Evolutionary conservation across 192 early-diverging fungal species (phyloP).

Genomic region (Phlyctochytrium planicorne): DNA sequence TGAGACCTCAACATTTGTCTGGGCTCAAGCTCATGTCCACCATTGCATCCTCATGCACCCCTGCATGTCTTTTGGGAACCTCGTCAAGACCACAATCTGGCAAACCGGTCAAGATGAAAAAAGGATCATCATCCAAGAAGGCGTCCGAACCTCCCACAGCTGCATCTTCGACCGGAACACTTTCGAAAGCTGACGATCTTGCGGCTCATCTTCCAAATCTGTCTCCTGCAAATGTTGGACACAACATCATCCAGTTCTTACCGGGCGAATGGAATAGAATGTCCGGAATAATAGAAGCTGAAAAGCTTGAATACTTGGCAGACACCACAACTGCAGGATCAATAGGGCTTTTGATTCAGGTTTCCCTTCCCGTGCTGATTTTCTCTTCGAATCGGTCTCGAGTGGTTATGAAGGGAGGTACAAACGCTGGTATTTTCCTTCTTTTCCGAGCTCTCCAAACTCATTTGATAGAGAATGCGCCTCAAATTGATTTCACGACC

Average conservation of each 20-base stretch:
- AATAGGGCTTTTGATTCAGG: slow-evolving; percentile 39
- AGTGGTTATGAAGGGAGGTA: slow-evolving; percentile 39
- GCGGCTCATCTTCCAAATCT: too few species aligned
- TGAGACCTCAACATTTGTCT: slow-evolving; percentile 40
- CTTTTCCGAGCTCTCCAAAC: background rate
- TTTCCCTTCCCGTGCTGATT: slow-evolving; percentile 32
- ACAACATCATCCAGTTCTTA: background rate
- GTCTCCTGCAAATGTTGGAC: background rate
- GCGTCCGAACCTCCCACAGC: background rate
- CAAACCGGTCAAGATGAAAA: background rate
- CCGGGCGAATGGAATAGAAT: background rate
- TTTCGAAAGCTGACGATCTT: too few species aligned
- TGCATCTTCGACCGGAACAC: too few species aligned
- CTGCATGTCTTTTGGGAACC: slow-evolving; percentile 7
- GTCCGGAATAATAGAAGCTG: background rate
- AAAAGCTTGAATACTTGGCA: slow-evolving; percentile 13
- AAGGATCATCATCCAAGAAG: background rate
- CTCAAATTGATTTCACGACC: slow-evolving; percentile 27
- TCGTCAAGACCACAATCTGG: slow-evolving; percentile 4
- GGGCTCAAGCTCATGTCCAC: slow-evolving; percentile 31
- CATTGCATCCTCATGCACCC: slow-evolving; percentile 3
- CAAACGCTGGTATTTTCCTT: slow-evolving; percentile 13
- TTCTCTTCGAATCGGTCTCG: slow-evolving; percentile 18
- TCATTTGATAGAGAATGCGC: slow-evolving; percentile 4
- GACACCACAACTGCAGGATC: slow-evolving; percentile 32